These are phyloP conservation scores for Spirogloea muscicola DNA, from an alignment of 139 green algal species.

Conservation along the genomic window DNA sequence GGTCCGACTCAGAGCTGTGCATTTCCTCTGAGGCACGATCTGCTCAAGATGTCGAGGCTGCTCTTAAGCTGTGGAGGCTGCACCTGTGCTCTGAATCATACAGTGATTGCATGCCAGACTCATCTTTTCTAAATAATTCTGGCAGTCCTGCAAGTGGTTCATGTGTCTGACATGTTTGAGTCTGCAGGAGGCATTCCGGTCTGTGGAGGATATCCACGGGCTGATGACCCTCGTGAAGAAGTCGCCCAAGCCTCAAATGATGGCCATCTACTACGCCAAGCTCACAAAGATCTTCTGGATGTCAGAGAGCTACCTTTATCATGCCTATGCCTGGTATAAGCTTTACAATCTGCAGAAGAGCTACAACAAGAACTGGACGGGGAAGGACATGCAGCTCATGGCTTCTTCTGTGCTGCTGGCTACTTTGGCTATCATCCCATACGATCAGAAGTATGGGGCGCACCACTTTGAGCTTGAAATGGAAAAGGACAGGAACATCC, in stretches of 20 bases:
- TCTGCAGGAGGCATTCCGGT: slow-evolving; percentile 86
- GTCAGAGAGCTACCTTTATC: slow-evolving; percentile 81
- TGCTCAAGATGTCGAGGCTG: too few species aligned
- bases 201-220: slow-evolving; percentile 94
- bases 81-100: too few species aligned
- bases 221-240: slow-evolving; percentile 83
- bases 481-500: slow-evolving; percentile 78
- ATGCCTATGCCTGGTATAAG: slow-evolving; percentile 91
- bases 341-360: slow-evolving; percentile 81
- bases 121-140: too few species aligned
- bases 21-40: too few species aligned
- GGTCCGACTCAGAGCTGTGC: too few species aligned
- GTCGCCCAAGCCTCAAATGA: slow-evolving; percentile 82
- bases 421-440: slow-evolving; percentile 85
- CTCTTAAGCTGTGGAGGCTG: too few species aligned
- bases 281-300: slow-evolving; percentile 89
- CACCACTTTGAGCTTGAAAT: slow-evolving; percentile 55
- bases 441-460: slow-evolving; percentile 60
- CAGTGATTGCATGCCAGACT: too few species aligned
- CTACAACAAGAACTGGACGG: slow-evolving; percentile 80
- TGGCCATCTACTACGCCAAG: slow-evolving; percentile 92
- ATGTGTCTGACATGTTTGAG: too few species aligned
- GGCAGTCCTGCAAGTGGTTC: too few species aligned
- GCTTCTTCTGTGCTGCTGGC: slow-evolving; percentile 86
- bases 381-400: slow-evolving; percentile 65